Conservation (phyloP, 306 rosid species). For the Gynostemma pentaphyllum region DNA sequence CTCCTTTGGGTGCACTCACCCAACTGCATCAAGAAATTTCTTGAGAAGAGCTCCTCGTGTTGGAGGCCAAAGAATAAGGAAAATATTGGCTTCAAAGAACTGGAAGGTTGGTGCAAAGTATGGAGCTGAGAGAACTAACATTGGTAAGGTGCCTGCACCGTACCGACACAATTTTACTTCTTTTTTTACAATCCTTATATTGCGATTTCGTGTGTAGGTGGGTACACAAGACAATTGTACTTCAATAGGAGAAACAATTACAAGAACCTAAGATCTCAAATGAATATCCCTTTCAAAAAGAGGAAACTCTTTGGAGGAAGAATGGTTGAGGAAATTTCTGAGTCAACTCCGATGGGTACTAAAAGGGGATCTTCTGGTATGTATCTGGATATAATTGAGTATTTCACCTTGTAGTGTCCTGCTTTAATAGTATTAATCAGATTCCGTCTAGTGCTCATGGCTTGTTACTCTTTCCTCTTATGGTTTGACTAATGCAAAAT, state of each 20-base stretch:
- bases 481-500: not conserved
- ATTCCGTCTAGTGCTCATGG: constrained; percentile 32
- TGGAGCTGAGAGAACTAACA: constrained; percentile 31
- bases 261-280: constrained; percentile 47
- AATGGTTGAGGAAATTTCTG: constrained; percentile 23
- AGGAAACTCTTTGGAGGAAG: constrained; percentile 47
- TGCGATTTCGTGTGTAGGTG: constrained; percentile 32
- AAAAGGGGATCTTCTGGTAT: constrained; percentile 34
- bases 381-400: constrained; percentile 5
- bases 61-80: constrained; percentile 52
- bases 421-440: constrained; percentile 22
- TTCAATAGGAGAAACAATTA: not conserved
- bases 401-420: not conserved
- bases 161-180: too few species aligned
- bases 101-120: constrained; percentile 41
- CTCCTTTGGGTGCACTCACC: constrained; percentile 55
- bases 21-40: constrained; percentile 35
- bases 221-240: not conserved
- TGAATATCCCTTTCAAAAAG: constrained; percentile 80
- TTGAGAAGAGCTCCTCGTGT: constrained; percentile 30
- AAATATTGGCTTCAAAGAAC: constrained; percentile 61
- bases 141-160: constrained; percentile 30
- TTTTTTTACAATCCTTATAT: too few species aligned
- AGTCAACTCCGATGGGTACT: constrained; percentile 25
- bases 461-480: constrained; percentile 20